Evolutionary conservation across 129 eudicot species (phyloP).

Genomic region (Arctium lappa): DNA sequence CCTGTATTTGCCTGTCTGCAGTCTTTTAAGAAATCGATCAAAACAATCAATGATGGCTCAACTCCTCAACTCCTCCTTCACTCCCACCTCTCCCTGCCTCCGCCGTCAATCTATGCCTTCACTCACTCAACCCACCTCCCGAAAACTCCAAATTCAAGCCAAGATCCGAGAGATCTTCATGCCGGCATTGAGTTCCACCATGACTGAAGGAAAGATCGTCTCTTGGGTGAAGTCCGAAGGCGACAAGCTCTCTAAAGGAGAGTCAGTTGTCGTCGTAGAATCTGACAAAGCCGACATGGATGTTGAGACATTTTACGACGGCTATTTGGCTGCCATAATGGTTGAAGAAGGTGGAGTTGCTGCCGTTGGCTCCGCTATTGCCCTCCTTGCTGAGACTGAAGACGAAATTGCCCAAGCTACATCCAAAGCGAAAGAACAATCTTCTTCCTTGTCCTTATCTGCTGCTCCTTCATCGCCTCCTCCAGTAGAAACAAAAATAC

Average conservation of each 20-base stretch:
- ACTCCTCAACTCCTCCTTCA: conserved; percentile 75
- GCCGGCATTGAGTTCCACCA: conserved; percentile 95
- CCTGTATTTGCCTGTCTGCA: background rate
- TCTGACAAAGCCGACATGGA: conserved; percentile 99
- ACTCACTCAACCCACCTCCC: conserved; percentile 14
- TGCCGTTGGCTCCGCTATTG: conserved; percentile 90
- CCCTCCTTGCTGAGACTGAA: conserved; percentile 73
- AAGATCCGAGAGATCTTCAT: conserved; percentile 95
- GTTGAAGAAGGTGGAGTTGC: conserved; percentile 89
- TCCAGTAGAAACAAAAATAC: conserved; percentile 23
- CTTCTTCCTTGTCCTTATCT: conserved; percentile 12
- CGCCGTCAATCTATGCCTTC: conserved; percentile 26
- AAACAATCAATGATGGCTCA: conserved; percentile 50
- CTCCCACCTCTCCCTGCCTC: conserved; percentile 47
- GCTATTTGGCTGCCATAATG: conserved; percentile 81
- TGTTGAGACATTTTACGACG: conserved; percentile 94
- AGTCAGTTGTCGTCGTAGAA: conserved; percentile 89
- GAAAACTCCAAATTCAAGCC: conserved; percentile 40
- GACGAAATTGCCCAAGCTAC: conserved; percentile 76
- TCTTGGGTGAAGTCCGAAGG: conserved; percentile 95
- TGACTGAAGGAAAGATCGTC: conserved; percentile 97
- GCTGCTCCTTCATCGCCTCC: conserved; percentile 19
- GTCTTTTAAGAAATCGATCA: background rate
- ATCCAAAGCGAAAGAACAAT: conserved; percentile 36
- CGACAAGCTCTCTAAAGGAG: conserved; percentile 84